These are phyloP conservation scores for Crithidia mellificae DNA, from an alignment of 208 protist species.

Conservation along the genomic window DNA sequence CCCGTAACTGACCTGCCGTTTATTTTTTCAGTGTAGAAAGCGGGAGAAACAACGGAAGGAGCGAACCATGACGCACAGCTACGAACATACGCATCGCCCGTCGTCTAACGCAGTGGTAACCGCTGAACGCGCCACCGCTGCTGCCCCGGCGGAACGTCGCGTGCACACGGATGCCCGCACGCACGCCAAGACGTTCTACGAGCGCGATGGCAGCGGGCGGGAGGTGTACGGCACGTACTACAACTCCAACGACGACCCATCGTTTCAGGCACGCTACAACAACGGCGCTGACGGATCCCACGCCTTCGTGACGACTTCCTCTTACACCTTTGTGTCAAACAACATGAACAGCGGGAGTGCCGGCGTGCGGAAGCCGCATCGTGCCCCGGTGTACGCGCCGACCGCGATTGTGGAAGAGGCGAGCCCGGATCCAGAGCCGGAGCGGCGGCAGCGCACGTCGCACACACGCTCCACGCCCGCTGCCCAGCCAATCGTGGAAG, in stretches of 20 bases:
- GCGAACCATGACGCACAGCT: slow-evolving; percentile 19
- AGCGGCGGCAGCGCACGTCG: not conserved
- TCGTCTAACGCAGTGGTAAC: not conserved
- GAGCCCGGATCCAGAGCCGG: not conserved
- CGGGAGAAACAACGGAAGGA: not conserved
- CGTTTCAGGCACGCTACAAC: slow-evolving; percentile 34
- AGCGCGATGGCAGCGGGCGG: slow-evolving; percentile 20
- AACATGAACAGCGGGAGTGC: not conserved
- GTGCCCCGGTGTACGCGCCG: not conserved
- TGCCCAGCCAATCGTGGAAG: slow-evolving; percentile 45
- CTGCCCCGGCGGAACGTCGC: slow-evolving; percentile 6
- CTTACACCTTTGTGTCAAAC: slow-evolving; percentile 17
- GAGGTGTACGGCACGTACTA: slow-evolving; percentile 42
- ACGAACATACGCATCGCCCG: not conserved
- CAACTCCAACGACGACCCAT: slow-evolving; percentile 46
- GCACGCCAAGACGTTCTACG: slow-evolving; percentile 23
- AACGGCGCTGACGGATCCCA: not conserved
- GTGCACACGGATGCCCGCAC: slow-evolving; percentile 28
- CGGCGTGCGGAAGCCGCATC: not conserved
- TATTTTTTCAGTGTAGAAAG: not conserved
- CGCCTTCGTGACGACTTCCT: slow-evolving; percentile 15
- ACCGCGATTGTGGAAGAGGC: slow-evolving; percentile 21
- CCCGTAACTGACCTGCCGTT: not conserved
- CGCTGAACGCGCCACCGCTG: not conserved
- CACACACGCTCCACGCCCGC: not conserved